These are phyloP conservation scores for Fusarium anthophilum DNA, from an alignment of 2,329 filamentous ascomycete genomes.

Conservation along the genomic window DNA sequence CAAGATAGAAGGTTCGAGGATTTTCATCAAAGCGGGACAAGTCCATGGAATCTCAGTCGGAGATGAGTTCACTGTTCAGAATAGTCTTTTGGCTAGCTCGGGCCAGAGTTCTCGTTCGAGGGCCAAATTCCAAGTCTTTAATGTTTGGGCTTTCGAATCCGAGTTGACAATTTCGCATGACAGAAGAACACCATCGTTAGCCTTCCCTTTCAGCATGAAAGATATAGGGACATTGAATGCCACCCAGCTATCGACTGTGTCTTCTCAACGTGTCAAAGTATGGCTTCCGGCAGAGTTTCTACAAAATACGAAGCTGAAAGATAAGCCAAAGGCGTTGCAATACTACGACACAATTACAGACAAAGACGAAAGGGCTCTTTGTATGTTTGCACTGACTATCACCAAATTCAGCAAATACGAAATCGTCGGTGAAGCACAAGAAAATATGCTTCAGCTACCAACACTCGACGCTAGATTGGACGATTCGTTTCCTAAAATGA, in stretches of 20 bases:
- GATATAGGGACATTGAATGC: rapidly evolving
- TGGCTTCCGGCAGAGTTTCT: not conserved
- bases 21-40: not conserved
- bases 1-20: not conserved
- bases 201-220: not conserved
- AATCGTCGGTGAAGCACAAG: not conserved
- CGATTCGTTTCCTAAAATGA: rapidly evolving
- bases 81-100: rapidly evolving
- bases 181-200: rapidly evolving
- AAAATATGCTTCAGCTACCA: not conserved
- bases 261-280: rapidly evolving
- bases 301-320: rapidly evolving
- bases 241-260: not conserved
- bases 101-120: rapidly evolving
- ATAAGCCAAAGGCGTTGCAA: rapidly evolving
- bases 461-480: not conserved
- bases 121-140: not conserved
- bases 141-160: not conserved
- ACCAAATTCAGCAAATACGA: not conserved
- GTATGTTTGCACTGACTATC: rapidly evolving
- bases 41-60: not conserved
- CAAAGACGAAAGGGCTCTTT: rapidly evolving
- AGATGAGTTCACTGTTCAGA: not conserved
- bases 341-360: rapidly evolving
- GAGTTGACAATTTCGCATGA: rapidly evolving